Evolutionary conservation across 2,329 filamentous ascomycete genomes (phyloP).

Genomic region (Aureobasidium sp.): DNA sequence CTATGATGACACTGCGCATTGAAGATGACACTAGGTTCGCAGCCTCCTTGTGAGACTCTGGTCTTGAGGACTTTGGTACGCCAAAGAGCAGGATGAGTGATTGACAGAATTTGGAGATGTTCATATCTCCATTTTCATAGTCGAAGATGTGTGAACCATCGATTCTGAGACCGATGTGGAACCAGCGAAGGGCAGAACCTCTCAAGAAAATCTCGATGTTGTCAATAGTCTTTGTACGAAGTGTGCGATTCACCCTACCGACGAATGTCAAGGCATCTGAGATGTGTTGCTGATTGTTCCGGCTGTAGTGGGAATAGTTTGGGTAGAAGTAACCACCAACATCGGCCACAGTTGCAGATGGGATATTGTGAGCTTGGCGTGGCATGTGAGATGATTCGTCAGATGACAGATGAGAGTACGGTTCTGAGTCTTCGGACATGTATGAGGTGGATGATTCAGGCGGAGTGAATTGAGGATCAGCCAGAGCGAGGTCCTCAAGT

Average conservation of each 20-base stretch:
- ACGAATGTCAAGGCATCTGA: background rate
- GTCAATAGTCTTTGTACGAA: background rate
- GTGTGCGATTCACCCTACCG: background rate
- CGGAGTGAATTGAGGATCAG: background rate
- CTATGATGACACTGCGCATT: background rate
- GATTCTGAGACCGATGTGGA: background rate
- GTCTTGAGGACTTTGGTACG: background rate
- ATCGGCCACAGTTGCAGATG: background rate
- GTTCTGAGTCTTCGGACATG: too few species aligned
- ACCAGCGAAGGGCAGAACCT: slow-evolving; percentile 5
- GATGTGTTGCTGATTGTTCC: background rate
- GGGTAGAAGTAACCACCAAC: slow-evolving; percentile 6
- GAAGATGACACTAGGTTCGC: background rate
- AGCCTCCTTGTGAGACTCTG: background rate
- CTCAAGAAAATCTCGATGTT: background rate
- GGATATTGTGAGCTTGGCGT: background rate
- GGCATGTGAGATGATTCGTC: background rate
- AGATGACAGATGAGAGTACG: too few species aligned
- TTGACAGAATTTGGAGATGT: background rate
- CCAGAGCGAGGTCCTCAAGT: background rate
- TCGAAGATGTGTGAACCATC: slow-evolving; percentile 1
- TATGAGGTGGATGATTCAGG: background rate
- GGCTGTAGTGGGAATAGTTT: background rate
- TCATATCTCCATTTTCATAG: background rate
- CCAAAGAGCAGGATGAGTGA: background rate